These are phyloP conservation scores for Myxozyma nipponensis DNA, from an alignment of 805 yeast genomes.

Conservation along the genomic window DNA sequence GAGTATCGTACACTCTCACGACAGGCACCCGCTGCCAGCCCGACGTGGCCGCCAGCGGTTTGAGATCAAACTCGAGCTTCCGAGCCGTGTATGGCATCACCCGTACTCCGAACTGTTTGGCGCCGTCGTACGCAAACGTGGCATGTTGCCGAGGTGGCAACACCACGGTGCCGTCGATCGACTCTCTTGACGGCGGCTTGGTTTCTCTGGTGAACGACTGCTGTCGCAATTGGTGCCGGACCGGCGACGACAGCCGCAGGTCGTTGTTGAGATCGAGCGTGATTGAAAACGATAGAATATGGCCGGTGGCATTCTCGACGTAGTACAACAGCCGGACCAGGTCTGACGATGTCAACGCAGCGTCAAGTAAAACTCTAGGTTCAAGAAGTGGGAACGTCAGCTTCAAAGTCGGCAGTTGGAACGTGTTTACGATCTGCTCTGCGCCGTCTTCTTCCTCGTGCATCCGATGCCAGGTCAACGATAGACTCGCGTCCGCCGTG, in stretches of 20 bases:
- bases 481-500: slow-evolving; percentile 31
- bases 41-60: slow-evolving; percentile 32
- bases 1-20: slow-evolving; percentile 62
- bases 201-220: slow-evolving; percentile 12
- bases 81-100: slow-evolving; percentile 61
- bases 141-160: slow-evolving; percentile 11
- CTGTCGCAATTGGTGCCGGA: slow-evolving; percentile 24
- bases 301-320: slow-evolving; percentile 72
- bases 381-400: slow-evolving; percentile 60
- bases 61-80: slow-evolving; percentile 31
- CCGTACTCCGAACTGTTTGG: slow-evolving; percentile 39
- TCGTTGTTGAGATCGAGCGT: slow-evolving; percentile 42
- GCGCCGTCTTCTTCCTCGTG: background rate
- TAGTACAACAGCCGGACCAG: slow-evolving; percentile 44
- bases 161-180: background rate
- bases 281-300: slow-evolving; percentile 60
- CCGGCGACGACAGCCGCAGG: slow-evolving; percentile 20
- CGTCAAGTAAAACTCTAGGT: slow-evolving; percentile 57
- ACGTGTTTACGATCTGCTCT: slow-evolving; percentile 14
- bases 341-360: slow-evolving; percentile 28
- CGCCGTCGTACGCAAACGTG: slow-evolving; percentile 41
- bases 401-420: slow-evolving; percentile 43
- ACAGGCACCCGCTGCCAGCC: slow-evolving; percentile 48
- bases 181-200: background rate
- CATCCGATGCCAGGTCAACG: slow-evolving; percentile 36